Base-by-base conservation (phyloP, 2,329 filamentous ascomycete genomes). In the Aureobasidium leucospermi region DNA sequence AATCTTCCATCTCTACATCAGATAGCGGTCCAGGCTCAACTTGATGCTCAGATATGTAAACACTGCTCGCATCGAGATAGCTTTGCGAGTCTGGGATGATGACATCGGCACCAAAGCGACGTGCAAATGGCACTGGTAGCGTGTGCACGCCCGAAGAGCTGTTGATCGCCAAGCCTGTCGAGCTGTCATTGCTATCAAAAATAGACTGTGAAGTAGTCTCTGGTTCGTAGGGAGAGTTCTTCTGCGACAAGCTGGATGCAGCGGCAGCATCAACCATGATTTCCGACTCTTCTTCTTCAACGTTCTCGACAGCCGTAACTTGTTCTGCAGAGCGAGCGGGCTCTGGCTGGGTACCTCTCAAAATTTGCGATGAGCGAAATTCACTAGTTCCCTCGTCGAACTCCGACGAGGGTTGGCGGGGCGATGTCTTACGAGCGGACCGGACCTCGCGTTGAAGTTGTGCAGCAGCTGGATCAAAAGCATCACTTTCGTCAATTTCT, bases 61-160 rank as follows among this genome's bases (percentile, higher is more conserved):
- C 8, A 15, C 55, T 58, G n/a, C 43, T 58, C 6, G 19, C 55
- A n/a, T 58, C 55, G 1, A 47, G 28, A 10, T 36, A 61, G 45
- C 63, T 65, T 28, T 66, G 67, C 10, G 66, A 68, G 28, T 69
- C 66, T 9, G 64, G 66, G 4, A 67, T 61, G 1, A 65, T 47
- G 8, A 62, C 47, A 9, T 59, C 61, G 13, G 61, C 51, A 9
- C 60, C 61, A 28, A 62, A 62, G 15, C 49, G 47, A 11, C 29
- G 47, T 7, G 19, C 7, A 36, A 31, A 11, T 16, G 13, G 48
- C 29, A 10, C 38, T 6, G 32, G 16, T 11, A 51, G 15, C 5
- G 51, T 53, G 16, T 60, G 55, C 2, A 56, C 41, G 4, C 58
- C 42, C 4, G 62, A 60, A 6, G 56, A 60, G 28, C 53, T 52